phyloP scores from a whole-genome alignment of 768 basidiomycete species.

The Suillus paluster region DNA sequence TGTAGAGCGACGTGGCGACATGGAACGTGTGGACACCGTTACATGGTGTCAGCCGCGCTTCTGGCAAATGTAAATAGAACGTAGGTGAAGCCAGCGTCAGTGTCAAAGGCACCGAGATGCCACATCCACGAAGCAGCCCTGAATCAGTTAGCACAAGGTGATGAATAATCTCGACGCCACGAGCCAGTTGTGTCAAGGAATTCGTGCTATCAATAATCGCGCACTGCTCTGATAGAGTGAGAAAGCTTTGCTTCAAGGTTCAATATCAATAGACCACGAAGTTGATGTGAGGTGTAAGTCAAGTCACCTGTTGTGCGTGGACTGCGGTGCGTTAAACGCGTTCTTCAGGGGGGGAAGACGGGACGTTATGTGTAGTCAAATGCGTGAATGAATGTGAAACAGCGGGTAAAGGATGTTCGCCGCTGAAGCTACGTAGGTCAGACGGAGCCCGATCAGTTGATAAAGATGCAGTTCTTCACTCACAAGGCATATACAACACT shows the following conservation, averaged over 20 bases:
- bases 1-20: neutral
- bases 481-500: neutral
- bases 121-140: neutral
- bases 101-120: constrained; percentile 2
- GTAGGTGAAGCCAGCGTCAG: neutral
- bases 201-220: too few species aligned
- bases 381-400: neutral
- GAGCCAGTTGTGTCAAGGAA: neutral
- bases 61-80: neutral
- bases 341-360: constrained; percentile 1
- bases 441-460: neutral
- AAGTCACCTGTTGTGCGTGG: neutral
- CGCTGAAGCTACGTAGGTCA: neutral
- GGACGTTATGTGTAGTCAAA: neutral
- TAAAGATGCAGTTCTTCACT: neutral
- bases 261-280: neutral
- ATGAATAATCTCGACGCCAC: neutral
- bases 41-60: neutral
- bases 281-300: neutral
- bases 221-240: neutral
- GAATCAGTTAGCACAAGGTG: neutral
- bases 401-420: neutral
- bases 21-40: neutral
- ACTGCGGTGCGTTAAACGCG: constrained; percentile 4
- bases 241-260: neutral